These are phyloP conservation scores for Lyophyllum semitale DNA, from an alignment of 768 basidiomycete species.

Conservation along the genomic window DNA sequence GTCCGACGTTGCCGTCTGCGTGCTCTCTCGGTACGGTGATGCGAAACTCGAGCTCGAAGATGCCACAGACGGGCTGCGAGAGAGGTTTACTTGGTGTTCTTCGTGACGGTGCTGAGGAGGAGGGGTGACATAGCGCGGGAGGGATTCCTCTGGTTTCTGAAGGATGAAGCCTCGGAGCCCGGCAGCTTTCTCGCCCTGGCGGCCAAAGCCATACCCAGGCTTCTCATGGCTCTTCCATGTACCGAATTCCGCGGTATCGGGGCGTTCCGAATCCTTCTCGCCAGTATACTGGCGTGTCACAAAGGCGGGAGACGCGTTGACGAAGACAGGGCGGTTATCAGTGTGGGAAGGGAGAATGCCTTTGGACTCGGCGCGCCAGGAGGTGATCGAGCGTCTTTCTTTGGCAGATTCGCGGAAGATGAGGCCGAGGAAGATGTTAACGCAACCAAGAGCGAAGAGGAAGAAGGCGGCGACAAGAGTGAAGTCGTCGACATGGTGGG, in stretches of 20 bases:
- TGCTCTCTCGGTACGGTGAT: conserved; percentile 31
- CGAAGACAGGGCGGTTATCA: conserved; percentile 37
- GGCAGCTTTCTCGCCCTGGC: conserved; percentile 79
- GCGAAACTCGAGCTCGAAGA: conserved; percentile 39
- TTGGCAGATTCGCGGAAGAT: conserved; percentile 75
- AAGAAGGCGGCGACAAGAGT: conserved; percentile 87
- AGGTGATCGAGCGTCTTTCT: conserved; percentile 62
- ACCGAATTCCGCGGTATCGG: conserved; percentile 26
- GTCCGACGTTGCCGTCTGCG: conserved; percentile 6
- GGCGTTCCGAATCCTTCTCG: conserved; percentile 17
- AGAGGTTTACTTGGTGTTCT: conserved; percentile 17
- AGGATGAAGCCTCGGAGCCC: conserved; percentile 66
- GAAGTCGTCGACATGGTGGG: conserved; percentile 80
- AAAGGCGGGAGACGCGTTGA: conserved; percentile 32
- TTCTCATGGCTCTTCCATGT: conserved; percentile 37
- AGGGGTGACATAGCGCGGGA: conserved; percentile 52
- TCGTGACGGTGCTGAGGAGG: conserved; percentile 12
- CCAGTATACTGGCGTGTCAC: conserved; percentile 32
- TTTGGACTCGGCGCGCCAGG: conserved; percentile 63
- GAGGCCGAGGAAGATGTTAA: conserved; percentile 82
- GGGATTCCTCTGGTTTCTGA: conserved; percentile 57
- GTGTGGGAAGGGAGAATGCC: conserved; percentile 54
- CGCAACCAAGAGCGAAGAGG: conserved; percentile 79
- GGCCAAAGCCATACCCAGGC: conserved; percentile 73
- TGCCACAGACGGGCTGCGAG: conserved; percentile 29